A percentile compares a stretch with the other conserved stretches of the same genome.
phyloP scores from a whole-genome alignment of 768 basidiomycete genomes.

The Rhizopogon vesiculosus region DNA sequence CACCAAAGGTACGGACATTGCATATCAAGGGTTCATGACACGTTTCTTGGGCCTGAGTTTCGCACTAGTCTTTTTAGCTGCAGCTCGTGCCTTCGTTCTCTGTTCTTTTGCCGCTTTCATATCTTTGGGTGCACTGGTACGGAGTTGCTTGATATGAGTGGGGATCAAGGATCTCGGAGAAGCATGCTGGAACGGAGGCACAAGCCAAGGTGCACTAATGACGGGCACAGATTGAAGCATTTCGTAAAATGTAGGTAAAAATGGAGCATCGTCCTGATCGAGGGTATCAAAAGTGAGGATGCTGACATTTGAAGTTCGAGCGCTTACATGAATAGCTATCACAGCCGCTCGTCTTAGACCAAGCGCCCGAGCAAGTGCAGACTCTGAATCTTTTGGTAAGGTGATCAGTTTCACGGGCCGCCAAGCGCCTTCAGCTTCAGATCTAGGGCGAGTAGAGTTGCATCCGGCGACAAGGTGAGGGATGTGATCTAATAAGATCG shows the following conservation, averaged over 20 bases:
- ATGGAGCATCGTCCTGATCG: constrained; percentile 39
- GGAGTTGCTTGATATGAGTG: constrained; percentile 78
- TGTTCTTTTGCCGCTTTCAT: constrained; percentile 66
- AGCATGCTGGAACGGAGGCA: constrained; percentile 16
- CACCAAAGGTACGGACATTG: not conserved
- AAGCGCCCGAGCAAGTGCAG: constrained; percentile 50
- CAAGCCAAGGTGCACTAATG: constrained; percentile 64
- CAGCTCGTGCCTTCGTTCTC: constrained; percentile 44
- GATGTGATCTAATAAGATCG: constrained; percentile 66
- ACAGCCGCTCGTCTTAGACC: constrained; percentile 65
- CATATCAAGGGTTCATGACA: constrained; percentile 3
- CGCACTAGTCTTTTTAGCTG: constrained; percentile 33
- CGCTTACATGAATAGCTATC: constrained; percentile 62
- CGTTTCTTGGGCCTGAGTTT: constrained; percentile 11
- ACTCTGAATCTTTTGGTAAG: constrained; percentile 66
- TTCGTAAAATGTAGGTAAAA: constrained; percentile 27
- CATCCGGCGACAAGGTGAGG: constrained; percentile 74
- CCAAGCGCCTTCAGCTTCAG: constrained; percentile 11
- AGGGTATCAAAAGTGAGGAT: constrained; percentile 1
- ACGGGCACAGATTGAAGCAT: constrained; percentile 48
- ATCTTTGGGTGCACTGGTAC: constrained; percentile 74
- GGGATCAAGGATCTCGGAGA: constrained; percentile 41
- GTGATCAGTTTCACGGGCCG: constrained; percentile 52
- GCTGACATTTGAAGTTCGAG: not conserved
- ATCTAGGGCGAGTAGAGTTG: constrained; percentile 42